These are phyloP conservation scores for Botrytis squamosa DNA, from an alignment of 2,329 filamentous ascomycete genomes.

Conservation along the genomic window DNA sequence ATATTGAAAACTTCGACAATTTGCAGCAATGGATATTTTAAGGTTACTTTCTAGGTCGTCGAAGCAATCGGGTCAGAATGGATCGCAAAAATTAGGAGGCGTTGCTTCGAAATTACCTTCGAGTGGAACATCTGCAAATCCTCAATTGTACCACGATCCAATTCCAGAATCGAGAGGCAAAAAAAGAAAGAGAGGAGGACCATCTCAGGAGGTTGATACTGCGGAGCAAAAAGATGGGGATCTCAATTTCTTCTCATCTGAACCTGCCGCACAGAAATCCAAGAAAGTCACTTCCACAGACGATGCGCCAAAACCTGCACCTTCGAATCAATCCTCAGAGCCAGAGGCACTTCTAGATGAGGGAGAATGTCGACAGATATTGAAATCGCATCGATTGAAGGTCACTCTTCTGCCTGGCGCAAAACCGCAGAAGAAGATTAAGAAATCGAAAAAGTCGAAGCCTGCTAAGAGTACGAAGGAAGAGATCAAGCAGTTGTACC, in stretches of 20 bases:
- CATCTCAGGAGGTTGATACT: conserved; percentile 39
- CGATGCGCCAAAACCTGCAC: conserved; percentile 18
- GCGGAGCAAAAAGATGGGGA: conserved; percentile 39
- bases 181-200: conserved; percentile 55
- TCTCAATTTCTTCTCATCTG: conserved; percentile 59
- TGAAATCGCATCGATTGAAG: conserved; percentile 82
- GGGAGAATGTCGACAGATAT: conserved; percentile 69
- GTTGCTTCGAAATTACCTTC: conserved; percentile 56
- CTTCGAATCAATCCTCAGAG: conserved; percentile 17
- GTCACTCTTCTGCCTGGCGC: conserved; percentile 68
- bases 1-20: conserved; percentile 12
- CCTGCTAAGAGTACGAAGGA: conserved; percentile 50
- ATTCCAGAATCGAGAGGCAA: conserved; percentile 45
- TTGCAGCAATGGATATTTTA: conserved; percentile 56
- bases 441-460: conserved; percentile 55
- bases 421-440: conserved; percentile 43
- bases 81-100: conserved; percentile 38
- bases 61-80: conserved; percentile 48
- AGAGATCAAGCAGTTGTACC: conserved; percentile 64
- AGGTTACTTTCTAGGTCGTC: conserved; percentile 70
- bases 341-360: conserved; percentile 51
- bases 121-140: conserved; percentile 61
- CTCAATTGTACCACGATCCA: conserved; percentile 67
- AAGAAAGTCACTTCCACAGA: conserved; percentile 29
- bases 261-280: conserved; percentile 35